phyloP scores from a whole-genome alignment of 129 eudicot species.

The Flaveria brownii region DNA sequence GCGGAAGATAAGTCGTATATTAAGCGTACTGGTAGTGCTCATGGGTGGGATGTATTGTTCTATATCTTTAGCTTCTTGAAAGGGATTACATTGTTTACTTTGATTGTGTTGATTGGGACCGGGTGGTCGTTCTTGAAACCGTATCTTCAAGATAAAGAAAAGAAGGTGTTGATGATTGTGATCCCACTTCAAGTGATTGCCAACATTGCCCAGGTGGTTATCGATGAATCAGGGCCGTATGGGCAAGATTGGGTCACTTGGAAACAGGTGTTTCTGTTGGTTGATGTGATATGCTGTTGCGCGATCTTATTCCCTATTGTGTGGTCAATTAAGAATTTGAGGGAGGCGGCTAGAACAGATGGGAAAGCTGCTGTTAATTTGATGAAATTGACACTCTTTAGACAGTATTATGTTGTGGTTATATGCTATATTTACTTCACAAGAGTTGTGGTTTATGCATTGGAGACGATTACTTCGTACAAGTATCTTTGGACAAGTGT shows the following conservation, averaged over 20 bases:
- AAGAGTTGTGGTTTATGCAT: conserved; percentile 71
- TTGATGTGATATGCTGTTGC: conserved; percentile 82
- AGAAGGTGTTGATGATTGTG: conserved; percentile 91
- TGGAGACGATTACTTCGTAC: conserved; percentile 71
- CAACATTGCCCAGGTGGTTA: conserved; percentile 75
- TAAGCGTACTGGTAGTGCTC: conserved; percentile 72
- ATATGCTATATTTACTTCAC: conserved; percentile 88
- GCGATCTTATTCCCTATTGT: conserved; percentile 88
- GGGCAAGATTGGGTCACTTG: conserved; percentile 78
- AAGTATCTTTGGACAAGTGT: conserved; percentile 74
- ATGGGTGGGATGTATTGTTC: conserved; percentile 90
- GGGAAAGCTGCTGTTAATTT: conserved; percentile 89
- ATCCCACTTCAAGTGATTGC: conserved; percentile 80
- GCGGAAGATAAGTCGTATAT: conserved; percentile 81
- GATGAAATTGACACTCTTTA: conserved; percentile 73
- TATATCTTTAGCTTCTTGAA: conserved; percentile 75
- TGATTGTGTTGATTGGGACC: conserved; percentile 86
- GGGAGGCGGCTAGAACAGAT: conserved; percentile 79
- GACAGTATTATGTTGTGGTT: conserved; percentile 79
- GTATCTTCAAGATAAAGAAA: conserved; percentile 72
- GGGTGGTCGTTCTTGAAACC: conserved; percentile 94
- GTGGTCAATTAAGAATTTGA: conserved; percentile 82
- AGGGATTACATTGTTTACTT: conserved; percentile 64
- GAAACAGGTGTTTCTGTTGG: conserved; percentile 76
- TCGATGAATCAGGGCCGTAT: conserved; percentile 77